Conservation (phyloP, 192 early-diverging fungal species). For the Podila horticola region DNA sequence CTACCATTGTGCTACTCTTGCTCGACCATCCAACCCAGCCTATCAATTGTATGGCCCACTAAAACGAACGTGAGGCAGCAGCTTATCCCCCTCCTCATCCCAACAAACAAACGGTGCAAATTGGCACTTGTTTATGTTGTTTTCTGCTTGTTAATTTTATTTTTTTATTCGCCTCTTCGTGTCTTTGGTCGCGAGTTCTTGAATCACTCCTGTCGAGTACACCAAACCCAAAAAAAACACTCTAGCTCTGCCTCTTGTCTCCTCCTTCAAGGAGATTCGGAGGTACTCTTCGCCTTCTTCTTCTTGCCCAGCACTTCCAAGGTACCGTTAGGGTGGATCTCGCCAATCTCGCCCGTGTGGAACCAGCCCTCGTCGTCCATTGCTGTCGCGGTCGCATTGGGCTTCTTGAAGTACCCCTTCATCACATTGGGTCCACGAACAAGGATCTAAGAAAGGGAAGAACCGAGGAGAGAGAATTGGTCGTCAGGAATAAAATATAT, state of each 20-base stretch:
- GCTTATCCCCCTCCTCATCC: too few relatives aligned
- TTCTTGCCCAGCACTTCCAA: constrained; percentile 78
- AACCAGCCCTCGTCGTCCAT: constrained; percentile 69
- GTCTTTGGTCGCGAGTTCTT: background rate
- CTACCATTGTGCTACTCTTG: too few relatives aligned
- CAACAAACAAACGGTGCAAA: too few relatives aligned
- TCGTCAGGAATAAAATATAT: background rate
- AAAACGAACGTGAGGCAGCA: too few relatives aligned
- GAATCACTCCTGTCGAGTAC: background rate
- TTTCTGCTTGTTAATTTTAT: too few relatives aligned
- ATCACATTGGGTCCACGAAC: constrained; percentile 64
- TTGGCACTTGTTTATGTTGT: too few relatives aligned
- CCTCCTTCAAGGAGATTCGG: background rate
- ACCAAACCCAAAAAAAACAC: background rate
- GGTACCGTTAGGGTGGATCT: constrained; percentile 54
- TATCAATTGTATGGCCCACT: too few relatives aligned
- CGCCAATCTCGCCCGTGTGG: constrained; percentile 61
- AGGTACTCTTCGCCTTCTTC: constrained; percentile 70
- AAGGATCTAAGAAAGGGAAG: constrained; percentile 18
- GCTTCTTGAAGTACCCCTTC: constrained; percentile 63
- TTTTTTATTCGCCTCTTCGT: too few relatives aligned
- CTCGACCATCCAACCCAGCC: too few relatives aligned
- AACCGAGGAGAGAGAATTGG: background rate
- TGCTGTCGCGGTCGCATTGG: constrained; percentile 55
- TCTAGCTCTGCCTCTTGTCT: background rate